A percentile compares a stretch with the other conserved stretches of the same genome.
Conservation (phyloP, 1,284 basidiomycete species). For the Cryptococcus sp. region DNA sequence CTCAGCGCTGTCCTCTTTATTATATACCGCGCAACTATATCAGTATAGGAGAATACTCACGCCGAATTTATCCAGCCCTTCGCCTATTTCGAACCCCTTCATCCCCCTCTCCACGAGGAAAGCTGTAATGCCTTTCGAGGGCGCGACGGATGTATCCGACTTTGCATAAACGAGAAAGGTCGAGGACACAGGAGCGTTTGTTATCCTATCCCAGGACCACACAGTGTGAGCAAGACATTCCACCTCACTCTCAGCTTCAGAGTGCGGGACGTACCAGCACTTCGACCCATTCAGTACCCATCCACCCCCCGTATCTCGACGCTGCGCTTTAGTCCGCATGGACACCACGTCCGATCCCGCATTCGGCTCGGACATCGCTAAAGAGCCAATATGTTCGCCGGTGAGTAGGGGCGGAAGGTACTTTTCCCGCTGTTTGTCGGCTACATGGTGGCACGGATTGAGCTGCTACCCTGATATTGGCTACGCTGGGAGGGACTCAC, state of each 20-base stretch:
- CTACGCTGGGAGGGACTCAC: constrained; percentile 42
- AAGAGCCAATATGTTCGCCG: constrained; percentile 80
- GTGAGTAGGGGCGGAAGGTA: constrained; percentile 82
- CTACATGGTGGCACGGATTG: constrained; percentile 15
- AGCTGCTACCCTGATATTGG: neutral
- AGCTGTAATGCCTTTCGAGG: constrained; percentile 82
- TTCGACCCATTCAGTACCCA: constrained; percentile 86
- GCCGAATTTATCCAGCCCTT: constrained; percentile 91
- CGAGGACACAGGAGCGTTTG: constrained; percentile 86
- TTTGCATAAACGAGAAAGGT: constrained; percentile 94
- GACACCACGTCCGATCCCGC: constrained; percentile 90
- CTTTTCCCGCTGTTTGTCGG: constrained; percentile 74
- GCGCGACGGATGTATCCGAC: constrained; percentile 68
- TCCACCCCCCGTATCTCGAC: constrained; percentile 64
- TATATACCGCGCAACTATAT: neutral
- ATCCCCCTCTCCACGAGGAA: constrained; percentile 84
- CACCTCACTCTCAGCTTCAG: neutral
- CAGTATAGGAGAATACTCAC: constrained; percentile 30
- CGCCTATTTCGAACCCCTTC: constrained; percentile 83
- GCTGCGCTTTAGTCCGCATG: constrained; percentile 77
- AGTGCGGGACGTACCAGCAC: constrained; percentile 68
- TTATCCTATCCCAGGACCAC: constrained; percentile 68
- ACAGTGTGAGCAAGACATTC: neutral
- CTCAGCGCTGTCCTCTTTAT: no score
- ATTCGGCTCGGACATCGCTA: constrained; percentile 92